Conservation (phyloP, 257 asterid species). For the Penstemon davidsonii region DNA sequence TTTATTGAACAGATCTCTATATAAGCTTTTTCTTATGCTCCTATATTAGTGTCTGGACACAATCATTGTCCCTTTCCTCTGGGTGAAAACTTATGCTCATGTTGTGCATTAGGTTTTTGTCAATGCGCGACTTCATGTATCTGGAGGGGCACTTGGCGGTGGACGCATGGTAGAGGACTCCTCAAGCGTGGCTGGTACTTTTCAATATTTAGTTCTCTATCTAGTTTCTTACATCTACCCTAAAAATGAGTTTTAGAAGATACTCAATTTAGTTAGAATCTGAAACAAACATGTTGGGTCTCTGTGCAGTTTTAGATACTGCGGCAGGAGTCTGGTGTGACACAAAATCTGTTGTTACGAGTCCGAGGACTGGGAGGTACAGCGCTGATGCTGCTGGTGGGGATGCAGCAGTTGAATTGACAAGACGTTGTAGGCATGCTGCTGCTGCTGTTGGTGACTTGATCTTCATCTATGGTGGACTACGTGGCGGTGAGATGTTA, state of each 20-base stretch:
- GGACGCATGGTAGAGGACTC: conserved; percentile 99
- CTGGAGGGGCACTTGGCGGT: conserved; percentile 99
- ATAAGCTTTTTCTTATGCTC: conserved; percentile 7
- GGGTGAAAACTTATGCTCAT: conserved; percentile 7
- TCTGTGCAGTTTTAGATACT: conserved; percentile 82
- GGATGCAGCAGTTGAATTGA: conserved; percentile 90
- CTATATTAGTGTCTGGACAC: conserved; percentile 8
- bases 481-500: conserved; percentile 92
- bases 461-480: conserved; percentile 93
- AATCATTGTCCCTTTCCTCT: neutral
- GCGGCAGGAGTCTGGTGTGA: conserved; percentile 99
- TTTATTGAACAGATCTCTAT: conserved; percentile 8
- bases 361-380: conserved; percentile 87
- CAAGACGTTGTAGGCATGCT: conserved; percentile 98
- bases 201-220: conserved; percentile 21
- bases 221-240: conserved; percentile 1
- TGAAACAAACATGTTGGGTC: conserved; percentile 14
- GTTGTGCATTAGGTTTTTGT: conserved; percentile 75
- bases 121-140: conserved; percentile 97
- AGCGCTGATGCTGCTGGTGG: conserved; percentile 99
- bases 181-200: conserved; percentile 90
- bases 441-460: conserved; percentile 98
- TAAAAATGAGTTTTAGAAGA: neutral
- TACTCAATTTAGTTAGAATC: neutral
- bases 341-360: conserved; percentile 85